These are phyloP conservation scores for Cynara cardunculus DNA, from an alignment of 129 eudicot species.

Conservation along the genomic window DNA sequence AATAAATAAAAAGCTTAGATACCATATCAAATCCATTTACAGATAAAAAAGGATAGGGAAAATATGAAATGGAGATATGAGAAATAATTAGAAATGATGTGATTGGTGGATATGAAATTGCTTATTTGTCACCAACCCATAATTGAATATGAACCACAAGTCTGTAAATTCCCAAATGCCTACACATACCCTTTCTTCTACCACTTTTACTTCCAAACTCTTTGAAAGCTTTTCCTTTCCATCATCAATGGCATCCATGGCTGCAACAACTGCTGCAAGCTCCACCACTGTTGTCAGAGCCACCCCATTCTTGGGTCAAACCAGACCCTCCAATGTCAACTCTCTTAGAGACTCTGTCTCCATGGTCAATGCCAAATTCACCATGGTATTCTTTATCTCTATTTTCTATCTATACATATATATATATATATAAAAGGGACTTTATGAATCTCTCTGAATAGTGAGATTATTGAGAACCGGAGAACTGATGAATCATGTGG, in stretches of 20 bases:
- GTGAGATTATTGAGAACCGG: no score
- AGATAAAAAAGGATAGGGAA: slow-evolving; percentile 12
- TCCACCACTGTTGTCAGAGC: slow-evolving; percentile 30
- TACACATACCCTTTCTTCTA: slow-evolving; percentile 13
- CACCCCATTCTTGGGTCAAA: slow-evolving; percentile 40
- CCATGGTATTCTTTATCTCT: slow-evolving; percentile 23
- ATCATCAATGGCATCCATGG: slow-evolving; percentile 26
- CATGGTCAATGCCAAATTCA: slow-evolving; percentile 33
- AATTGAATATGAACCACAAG: slow-evolving; percentile 26
- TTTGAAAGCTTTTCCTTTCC: background rate
- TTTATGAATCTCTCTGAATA: no score
- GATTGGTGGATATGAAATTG: slow-evolving; percentile 29
- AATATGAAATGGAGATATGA: slow-evolving; percentile 23
- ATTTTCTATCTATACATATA: background rate
- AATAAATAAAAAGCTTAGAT: no score
- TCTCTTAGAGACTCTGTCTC: slow-evolving; percentile 32
- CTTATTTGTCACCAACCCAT: slow-evolving; percentile 30
- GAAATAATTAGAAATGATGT: slow-evolving; percentile 21
- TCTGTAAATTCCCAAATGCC: slow-evolving; percentile 5
- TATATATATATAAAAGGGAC: background rate
- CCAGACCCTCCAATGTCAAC: slow-evolving; percentile 28
- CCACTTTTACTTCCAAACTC: slow-evolving; percentile 11
- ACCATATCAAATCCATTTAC: no score
- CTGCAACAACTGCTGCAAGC: slow-evolving; percentile 30
- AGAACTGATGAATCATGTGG: no score